Conservation (phyloP, 306 rosid species). For the Phaseolus lunatus region DNA sequence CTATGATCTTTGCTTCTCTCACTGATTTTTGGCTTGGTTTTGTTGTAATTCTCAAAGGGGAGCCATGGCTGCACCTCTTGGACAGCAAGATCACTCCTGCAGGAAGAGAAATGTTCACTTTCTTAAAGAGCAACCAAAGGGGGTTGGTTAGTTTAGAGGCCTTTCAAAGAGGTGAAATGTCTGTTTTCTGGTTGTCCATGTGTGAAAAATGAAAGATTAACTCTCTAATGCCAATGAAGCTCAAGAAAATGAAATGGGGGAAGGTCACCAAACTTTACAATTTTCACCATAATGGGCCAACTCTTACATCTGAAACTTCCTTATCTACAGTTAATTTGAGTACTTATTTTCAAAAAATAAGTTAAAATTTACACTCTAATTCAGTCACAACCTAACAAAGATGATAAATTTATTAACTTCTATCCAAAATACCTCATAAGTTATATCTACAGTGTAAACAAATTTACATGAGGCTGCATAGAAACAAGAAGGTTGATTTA, state of each 20-base stretch:
- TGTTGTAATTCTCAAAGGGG: conserved; percentile 3
- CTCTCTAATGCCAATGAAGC: conserved; percentile 40
- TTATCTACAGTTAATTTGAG: conserved; percentile 1
- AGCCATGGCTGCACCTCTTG: conserved; percentile 26
- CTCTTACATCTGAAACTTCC: conserved; percentile 29
- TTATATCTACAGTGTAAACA: too few relatives aligned
- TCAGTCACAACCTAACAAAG: too few relatives aligned
- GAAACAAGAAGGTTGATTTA: not conserved
- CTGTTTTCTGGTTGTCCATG: conserved; percentile 49
- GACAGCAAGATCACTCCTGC: not conserved
- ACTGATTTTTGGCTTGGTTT: not conserved
- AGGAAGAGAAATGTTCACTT: conserved; percentile 41
- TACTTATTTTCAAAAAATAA: too few relatives aligned
- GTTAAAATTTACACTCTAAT: too few relatives aligned
- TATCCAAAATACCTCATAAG: too few relatives aligned
- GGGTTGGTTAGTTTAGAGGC: conserved; percentile 63
- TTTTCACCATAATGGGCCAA: conserved; percentile 45
- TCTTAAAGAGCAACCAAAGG: conserved; percentile 61
- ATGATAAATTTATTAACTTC: too few relatives aligned
- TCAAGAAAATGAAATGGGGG: conserved; percentile 38
- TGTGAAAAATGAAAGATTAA: conserved; percentile 55
- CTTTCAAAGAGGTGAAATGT: conserved; percentile 69
- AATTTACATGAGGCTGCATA: too few relatives aligned
- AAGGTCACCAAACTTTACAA: conserved; percentile 50
- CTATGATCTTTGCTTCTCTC: not conserved